Evolutionary conservation across 139 green algal species (phyloP).

Genomic region (Diplosphaera chodatii): DNA sequence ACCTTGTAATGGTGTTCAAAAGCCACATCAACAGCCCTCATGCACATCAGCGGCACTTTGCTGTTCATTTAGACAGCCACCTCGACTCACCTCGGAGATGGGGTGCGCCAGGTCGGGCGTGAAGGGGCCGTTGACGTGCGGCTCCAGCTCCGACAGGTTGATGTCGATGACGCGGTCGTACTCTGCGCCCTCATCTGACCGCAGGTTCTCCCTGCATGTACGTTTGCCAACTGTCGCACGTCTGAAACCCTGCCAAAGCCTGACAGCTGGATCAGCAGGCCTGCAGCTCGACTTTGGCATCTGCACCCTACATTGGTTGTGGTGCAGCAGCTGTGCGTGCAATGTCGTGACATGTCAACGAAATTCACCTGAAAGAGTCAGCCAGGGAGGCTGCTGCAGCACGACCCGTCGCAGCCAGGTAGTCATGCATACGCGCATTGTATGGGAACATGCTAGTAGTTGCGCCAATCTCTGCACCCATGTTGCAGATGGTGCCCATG

Average conservation of each 20-base stretch:
- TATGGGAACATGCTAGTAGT: slow-evolving; percentile 95
- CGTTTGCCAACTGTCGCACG: no score
- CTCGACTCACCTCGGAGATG: slow-evolving; percentile 47
- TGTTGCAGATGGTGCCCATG: slow-evolving; percentile 98
- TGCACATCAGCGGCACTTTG: no score
- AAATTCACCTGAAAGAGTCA: slow-evolving; percentile 24
- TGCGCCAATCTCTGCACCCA: slow-evolving; percentile 94
- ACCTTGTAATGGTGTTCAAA: no score
- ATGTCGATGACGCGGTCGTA: slow-evolving; percentile 96
- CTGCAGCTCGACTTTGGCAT: no score
- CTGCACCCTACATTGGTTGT: no score
- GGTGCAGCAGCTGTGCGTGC: no score
- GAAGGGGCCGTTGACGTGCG: slow-evolving; percentile 90
- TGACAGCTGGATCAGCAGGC: no score
- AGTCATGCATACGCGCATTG: slow-evolving; percentile 87
- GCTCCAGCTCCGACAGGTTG: slow-evolving; percentile 85
- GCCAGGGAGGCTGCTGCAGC: slow-evolving; percentile 44
- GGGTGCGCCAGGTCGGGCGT: slow-evolving; percentile 85
- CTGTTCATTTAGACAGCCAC: no score
- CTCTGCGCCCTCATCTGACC: slow-evolving; percentile 64
- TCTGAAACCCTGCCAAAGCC: no score
- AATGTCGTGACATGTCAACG: no score
- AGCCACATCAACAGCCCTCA: no score
- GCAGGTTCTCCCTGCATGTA: slow-evolving; percentile 60
- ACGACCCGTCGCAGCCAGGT: slow-evolving; percentile 78